Base-by-base conservation (phyloP, 202 grass and related monocot genomes). In the Saccharum hybrid region DNA sequence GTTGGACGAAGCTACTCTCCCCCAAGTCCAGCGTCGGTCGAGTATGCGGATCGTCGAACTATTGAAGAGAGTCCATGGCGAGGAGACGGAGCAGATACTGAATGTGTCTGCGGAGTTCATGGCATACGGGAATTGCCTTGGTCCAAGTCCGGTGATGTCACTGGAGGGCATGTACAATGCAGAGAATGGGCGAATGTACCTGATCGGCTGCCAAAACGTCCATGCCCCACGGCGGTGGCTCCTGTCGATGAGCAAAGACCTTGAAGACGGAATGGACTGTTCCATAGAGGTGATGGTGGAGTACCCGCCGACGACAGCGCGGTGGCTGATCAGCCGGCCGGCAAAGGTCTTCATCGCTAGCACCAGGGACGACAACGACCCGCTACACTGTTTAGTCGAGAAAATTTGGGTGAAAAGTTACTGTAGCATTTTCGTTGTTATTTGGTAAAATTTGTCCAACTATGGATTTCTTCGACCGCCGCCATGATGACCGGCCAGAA, bases 161-260 rank as follows among this genome's bases (percentile, higher is more conserved):
- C 28, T 93, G 86, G 94, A 96, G 45, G 94, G 94, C 70, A 72
- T 96, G 69, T 91, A 96, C 83, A 93, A 91, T 51, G 82, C 88
- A 28, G 34, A 76, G 34, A 71, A 96, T 31, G 94, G 90, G 45
- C 83, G 70, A 43, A 96, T 93, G 94, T 88, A 96, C 83, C 86
- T 96, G 42, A 83, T 96, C 41, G 90, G 88, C 22, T 96, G 94
- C 80, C 79, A 86, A 80, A 83, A 79, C 45, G 67, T 91, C 23
- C 26, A 78, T 78, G 78, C 42, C 61, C 60, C 90, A 3, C 46
- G 48, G 21, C 10, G 66, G n/a, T 2, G 38, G 2, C 19, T 22
- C 38, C 1, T 70, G 33, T 86, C 83, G 19, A 26, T 82, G 10
- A 87, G 72, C 28, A 31, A 18, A 15, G 71, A 83, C 41, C 88